Evolutionary conservation across 495 filamentous ascomycete genomes (phyloP).

Genomic region (Astrocystis sublimbata): DNA sequence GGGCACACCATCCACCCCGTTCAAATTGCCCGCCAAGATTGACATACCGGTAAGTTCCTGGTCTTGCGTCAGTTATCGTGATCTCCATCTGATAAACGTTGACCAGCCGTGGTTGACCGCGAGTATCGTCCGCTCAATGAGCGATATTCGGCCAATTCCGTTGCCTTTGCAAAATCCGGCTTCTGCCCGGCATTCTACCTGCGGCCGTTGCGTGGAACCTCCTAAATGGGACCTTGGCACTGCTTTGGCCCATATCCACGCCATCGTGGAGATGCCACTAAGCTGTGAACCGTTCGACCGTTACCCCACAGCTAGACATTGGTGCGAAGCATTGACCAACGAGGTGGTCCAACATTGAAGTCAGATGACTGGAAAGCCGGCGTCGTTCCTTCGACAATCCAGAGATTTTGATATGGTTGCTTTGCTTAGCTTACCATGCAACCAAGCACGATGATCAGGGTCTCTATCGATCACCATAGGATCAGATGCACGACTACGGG

Average conservation of each 20-base stretch:
- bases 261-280: conserved; percentile 6
- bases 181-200: not conserved
- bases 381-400: conserved; percentile 11
- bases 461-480: conserved; percentile 1
- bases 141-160: conserved; percentile 5
- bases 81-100: conserved; percentile 1
- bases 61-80: not conserved
- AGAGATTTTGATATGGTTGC: not conserved
- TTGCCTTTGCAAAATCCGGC: not conserved
- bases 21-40: not conserved
- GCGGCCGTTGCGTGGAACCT: not conserved
- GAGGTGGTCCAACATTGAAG: conserved; percentile 1
- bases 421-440: not conserved
- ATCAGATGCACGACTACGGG: not conserved
- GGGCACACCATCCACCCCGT: not conserved
- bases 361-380: conserved; percentile 17
- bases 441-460: conserved; percentile 6
- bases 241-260: not conserved
- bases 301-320: conserved; percentile 18
- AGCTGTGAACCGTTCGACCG: not conserved
- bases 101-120: conserved; percentile 2
- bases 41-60: not conserved
- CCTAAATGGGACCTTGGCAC: not conserved
- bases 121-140: not conserved
- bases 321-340: conserved; percentile 4